phyloP scores from a whole-genome alignment of 2,329 filamentous ascomycete genomes.

The Colletotrichum eremochloae region DNA sequence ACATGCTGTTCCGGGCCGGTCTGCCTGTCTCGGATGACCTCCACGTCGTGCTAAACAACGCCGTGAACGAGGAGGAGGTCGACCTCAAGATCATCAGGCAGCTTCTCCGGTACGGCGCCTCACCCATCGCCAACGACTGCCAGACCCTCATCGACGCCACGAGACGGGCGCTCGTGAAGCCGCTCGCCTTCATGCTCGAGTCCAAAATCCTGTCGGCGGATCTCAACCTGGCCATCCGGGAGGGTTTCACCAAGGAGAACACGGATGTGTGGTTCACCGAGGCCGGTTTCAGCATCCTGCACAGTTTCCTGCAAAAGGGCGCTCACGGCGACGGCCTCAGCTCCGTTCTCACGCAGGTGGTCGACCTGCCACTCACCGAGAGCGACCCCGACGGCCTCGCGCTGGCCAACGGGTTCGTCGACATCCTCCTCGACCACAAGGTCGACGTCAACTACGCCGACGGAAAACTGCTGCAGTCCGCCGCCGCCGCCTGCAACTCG shows the following conservation, averaged over 20 bases:
- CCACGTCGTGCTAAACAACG: constrained; percentile 63
- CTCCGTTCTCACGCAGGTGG: constrained; percentile 59
- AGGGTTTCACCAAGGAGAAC: constrained; percentile 58
- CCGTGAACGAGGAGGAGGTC: constrained; percentile 64
- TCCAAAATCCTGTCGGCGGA: constrained; percentile 57
- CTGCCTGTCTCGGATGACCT: constrained; percentile 63
- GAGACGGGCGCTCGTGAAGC: constrained; percentile 53
- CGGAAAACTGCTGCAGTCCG: constrained; percentile 65
- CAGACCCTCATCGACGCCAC: constrained; percentile 66
- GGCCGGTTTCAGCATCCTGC: constrained; percentile 61
- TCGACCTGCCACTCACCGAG: constrained; percentile 56
- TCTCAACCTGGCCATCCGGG: constrained; percentile 59
- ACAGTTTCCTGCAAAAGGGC: constrained; percentile 63
- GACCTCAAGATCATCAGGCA: constrained; percentile 40
- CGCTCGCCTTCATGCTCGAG: constrained; percentile 59
- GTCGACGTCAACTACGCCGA: constrained; percentile 63
- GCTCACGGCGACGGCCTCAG: constrained; percentile 61
- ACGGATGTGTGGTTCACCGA: constrained; percentile 61
- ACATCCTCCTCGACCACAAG: constrained; percentile 55
- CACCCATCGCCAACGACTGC: constrained; percentile 64
- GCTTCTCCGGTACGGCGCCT: constrained; percentile 60
- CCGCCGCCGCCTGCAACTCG: constrained; percentile 64
- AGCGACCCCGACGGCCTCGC: constrained; percentile 49
- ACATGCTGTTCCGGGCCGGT: constrained; percentile 66
- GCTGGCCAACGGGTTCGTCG: constrained; percentile 61